Evolutionary conservation across 1,284 basidiomycete species (phyloP).

Genomic region (Ceratobasidium sp.): DNA sequence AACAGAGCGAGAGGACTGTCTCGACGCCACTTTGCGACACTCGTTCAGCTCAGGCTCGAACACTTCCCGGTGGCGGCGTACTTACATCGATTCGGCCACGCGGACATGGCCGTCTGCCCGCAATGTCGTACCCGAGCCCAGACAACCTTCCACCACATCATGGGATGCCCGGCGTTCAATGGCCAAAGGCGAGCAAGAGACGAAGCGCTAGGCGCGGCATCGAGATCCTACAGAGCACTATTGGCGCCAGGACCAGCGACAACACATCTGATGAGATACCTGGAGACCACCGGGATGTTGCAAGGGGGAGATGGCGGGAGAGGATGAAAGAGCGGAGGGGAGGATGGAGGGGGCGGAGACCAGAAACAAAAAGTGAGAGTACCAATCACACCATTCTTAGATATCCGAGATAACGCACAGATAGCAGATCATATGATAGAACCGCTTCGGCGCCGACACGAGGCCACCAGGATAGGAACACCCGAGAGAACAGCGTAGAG

Average conservation of each 20-base stretch:
- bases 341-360: too few species aligned
- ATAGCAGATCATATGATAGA: too few species aligned
- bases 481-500: too few species aligned
- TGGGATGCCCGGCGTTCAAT: constrained; percentile 11
- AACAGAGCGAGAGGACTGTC: background rate
- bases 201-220: background rate
- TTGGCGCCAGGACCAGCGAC: constrained; percentile 3
- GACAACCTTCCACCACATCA: background rate
- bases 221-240: background rate
- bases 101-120: constrained; percentile 12
- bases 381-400: too few species aligned
- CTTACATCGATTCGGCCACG: background rate
- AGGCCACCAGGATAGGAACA: too few species aligned
- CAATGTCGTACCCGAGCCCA: background rate
- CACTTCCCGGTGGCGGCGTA: constrained; percentile 14
- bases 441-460: too few species aligned
- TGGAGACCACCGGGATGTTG: background rate
- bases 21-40: background rate
- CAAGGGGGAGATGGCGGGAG: too few species aligned
- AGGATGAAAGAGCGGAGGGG: too few species aligned
- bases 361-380: too few species aligned
- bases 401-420: too few species aligned
- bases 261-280: background rate
- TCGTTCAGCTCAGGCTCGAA: background rate
- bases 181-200: background rate